Evolutionary conservation across 768 basidiomycete genomes (phyloP), one percentile per base, ranked within the genome.

Genomic region (Tubosaeta sp.): DNA sequence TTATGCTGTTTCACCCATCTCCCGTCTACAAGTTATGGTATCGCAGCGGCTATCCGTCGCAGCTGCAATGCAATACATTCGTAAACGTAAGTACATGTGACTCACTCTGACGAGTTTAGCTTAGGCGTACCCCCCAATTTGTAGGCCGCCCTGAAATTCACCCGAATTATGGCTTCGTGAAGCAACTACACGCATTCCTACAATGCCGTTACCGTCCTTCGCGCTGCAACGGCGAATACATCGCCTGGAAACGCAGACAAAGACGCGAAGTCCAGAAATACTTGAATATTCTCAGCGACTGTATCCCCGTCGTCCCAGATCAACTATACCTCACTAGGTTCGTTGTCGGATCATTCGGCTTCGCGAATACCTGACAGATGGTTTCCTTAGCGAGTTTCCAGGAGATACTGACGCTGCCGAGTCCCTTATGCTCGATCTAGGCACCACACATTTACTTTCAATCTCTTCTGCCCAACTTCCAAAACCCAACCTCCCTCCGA

Each of bases 211-310:
- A 76, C 58, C 64, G 69, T 19, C 76, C 79, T 0, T 71, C 69
- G 1, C 69, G 69, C 22, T 60, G 65, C 0, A 72, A 80, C 51
- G 49, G 69, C 3, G 69, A 68, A 18, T 86, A 86, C 52, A 72
- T 73, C 4, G 64, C 76, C n/a, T 86, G 83, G 83, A 81, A 77
- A 59, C 75, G 80, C 12, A 69, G 73, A 27, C 76, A 79, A 51
- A 70, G 72, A 43, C 80, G 77, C 51, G 76, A 79, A 29, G 79
- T 81, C 38, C 75, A 73, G 3, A 65, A 68, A 41, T 85, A 79
- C 58, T 61, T 85, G 25, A 79, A 77, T 53, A 65, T 74, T 27
- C 60, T 83, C 44, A 64, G 70, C 24, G 81, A 85, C 46, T 79
- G 79, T 12, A 75, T 76, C n/a, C 58, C 67, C 7, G 71, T 86